Percentiles rank a stretch among this genome's conserved stretches.
phyloP scores from a whole-genome alignment of 2,329 filamentous ascomycete species.

The Erysiphe pulchra region DNA sequence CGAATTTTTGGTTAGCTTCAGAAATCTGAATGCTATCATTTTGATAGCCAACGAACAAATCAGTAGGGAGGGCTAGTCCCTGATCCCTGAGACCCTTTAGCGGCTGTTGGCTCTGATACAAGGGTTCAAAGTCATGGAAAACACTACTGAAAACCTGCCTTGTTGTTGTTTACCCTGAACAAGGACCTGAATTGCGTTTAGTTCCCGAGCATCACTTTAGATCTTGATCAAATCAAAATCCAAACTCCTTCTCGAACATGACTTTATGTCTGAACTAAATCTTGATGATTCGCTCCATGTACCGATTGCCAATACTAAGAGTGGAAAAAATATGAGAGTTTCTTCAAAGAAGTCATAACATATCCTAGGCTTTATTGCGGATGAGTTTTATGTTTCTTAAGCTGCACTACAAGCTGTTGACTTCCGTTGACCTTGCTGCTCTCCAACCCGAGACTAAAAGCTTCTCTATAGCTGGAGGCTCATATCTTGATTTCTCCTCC shows the following conservation, averaged over 20 bases:
- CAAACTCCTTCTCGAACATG: not conserved
- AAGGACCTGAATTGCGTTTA: not conserved
- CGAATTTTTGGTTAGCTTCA: not conserved
- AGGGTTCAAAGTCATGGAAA: not conserved
- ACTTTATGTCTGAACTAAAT: not conserved
- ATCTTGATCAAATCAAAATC: not conserved
- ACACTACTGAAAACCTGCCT: not conserved
- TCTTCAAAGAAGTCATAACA: not conserved
- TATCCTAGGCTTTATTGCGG: not conserved
- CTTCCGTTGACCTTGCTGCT: not conserved
- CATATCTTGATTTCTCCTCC: not conserved
- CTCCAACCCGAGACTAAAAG: not conserved
- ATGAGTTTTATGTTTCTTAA: not conserved
- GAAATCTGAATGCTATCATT: not conserved
- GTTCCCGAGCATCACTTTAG: no score
- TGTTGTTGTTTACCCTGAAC: not conserved
- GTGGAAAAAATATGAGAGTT: not conserved
- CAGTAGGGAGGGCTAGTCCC: not conserved
- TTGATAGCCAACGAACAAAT: not conserved
- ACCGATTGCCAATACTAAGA: not conserved
- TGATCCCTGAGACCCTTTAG: not conserved
- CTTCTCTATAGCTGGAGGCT: not conserved
- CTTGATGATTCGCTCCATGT: not conserved
- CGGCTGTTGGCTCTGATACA: not conserved
- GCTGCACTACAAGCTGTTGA: not conserved